Evolutionary conservation across 108 stramenopile genomes (phyloP).

Genomic region (Chaetoceros tenuissimus): DNA sequence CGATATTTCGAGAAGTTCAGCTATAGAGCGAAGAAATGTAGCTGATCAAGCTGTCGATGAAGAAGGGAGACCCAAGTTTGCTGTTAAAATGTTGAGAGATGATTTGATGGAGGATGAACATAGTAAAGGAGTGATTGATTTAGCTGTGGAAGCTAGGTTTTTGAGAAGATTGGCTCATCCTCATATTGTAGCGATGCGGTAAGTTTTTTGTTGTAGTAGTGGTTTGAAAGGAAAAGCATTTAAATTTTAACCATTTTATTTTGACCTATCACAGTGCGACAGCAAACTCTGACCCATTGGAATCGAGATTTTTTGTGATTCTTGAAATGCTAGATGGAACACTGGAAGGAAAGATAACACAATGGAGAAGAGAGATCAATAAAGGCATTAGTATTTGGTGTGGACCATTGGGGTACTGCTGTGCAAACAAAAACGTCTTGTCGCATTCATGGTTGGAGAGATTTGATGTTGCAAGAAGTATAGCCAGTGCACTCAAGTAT

Average conservation of each 20-base stretch:
- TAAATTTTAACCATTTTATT: not conserved
- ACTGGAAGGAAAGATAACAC: conserved; percentile 60
- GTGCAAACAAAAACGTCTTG: conserved; percentile 55
- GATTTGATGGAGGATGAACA: conserved; percentile 79
- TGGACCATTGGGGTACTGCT: conserved; percentile 68
- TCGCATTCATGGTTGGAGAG: conserved; percentile 73
- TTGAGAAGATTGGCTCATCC: conserved; percentile 49
- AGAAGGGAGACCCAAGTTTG: conserved; percentile 26
- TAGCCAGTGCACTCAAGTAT: conserved; percentile 71
- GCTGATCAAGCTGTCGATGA: conserved; percentile 18
- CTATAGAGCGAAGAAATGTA: conserved; percentile 35
- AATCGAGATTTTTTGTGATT: conserved; percentile 70
- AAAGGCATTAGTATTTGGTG: conserved; percentile 49
- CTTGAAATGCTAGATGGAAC: conserved; percentile 62
- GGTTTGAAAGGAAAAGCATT: not conserved
- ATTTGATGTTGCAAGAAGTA: conserved; percentile 47
- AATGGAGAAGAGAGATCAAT: conserved; percentile 62
- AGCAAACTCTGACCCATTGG: conserved; percentile 77
- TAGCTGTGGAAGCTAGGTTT: conserved; percentile 83
- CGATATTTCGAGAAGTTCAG: conserved; percentile 49
- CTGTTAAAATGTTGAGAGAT: conserved; percentile 64
- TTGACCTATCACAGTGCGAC: conserved; percentile 25
- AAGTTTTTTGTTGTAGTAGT: not conserved
- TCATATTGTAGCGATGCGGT: conserved; percentile 60
- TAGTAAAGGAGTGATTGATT: conserved; percentile 75